A percentile compares a stretch with the other conserved stretches of the same genome.
Conservation (phyloP, 164 flowering plant species). For the Saururus chinensis region DNA sequence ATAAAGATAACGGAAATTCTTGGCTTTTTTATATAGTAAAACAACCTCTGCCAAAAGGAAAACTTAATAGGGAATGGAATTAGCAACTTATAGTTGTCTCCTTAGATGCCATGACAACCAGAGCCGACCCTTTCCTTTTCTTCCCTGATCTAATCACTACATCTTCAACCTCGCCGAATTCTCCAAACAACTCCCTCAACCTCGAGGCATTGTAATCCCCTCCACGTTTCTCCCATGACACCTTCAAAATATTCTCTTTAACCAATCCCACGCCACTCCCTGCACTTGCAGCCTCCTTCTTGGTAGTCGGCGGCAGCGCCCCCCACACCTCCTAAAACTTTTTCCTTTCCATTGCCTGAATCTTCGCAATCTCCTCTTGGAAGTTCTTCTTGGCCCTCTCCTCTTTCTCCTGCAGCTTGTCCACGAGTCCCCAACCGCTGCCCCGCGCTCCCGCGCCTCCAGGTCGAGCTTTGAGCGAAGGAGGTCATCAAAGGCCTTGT, state of each 20-base stretch:
- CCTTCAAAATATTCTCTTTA: conserved; percentile 54
- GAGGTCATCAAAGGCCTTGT: conserved; percentile 67
- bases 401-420: conserved; percentile 41
- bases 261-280: conserved; percentile 25
- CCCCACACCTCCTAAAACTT: conserved; percentile 8
- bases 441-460: conserved; percentile 56
- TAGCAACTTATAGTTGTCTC: conserved; percentile 57
- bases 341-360: conserved; percentile 49
- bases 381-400: conserved; percentile 50
- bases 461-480: conserved; percentile 49
- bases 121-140: conserved; percentile 62
- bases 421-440: conserved; percentile 33
- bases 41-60: not conserved
- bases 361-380: conserved; percentile 56
- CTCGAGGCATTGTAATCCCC: conserved; percentile 43
- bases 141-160: conserved; percentile 43
- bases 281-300: not conserved
- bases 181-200: conserved; percentile 44
- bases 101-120: conserved; percentile 69
- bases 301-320: too few species aligned
- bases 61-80: not conserved
- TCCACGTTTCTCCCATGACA: conserved; percentile 58
- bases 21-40: not conserved
- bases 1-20: not conserved
- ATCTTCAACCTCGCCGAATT: conserved; percentile 81